Conservation (phyloP, 257 asterid genomes). For the Petunia axillaris region DNA sequence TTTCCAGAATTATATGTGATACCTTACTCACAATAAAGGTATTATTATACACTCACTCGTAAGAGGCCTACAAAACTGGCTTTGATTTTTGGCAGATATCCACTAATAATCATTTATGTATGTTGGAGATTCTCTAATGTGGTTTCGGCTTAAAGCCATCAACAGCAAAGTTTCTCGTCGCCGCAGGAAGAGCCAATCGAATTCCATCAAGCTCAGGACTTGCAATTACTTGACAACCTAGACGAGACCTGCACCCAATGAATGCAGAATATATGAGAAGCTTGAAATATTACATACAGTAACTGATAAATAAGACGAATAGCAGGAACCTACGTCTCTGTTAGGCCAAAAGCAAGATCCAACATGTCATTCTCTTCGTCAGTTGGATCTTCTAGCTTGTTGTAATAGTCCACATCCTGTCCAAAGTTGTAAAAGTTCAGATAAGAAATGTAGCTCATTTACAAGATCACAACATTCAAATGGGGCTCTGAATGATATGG, state of each 20-base stretch:
- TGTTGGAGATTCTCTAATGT: slow-evolving; percentile 49
- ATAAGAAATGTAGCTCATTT: slow-evolving; percentile 1
- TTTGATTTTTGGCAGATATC: background rate
- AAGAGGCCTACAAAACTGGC: slow-evolving; percentile 24
- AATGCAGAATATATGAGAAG: background rate
- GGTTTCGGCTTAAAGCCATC: slow-evolving; percentile 96
- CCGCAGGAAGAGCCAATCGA: slow-evolving; percentile 81
- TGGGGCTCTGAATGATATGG: background rate
- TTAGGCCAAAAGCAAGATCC: slow-evolving; percentile 95
- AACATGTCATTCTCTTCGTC: slow-evolving; percentile 99
- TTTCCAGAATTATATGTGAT: background rate
- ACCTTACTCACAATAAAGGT: background rate
- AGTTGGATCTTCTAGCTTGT: slow-evolving; percentile 82
- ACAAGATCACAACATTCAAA: slow-evolving; percentile 2
- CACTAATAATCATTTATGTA: background rate
- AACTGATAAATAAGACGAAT: background rate
- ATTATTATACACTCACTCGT: slow-evolving; percentile 24
- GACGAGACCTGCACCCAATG: slow-evolving; percentile 66
- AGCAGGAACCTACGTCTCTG: slow-evolving; percentile 65
- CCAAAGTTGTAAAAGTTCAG: slow-evolving; percentile 33
- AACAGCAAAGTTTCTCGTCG: slow-evolving; percentile 90
- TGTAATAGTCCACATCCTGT: slow-evolving; percentile 77
- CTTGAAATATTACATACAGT: background rate
- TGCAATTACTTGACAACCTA: slow-evolving; percentile 94
- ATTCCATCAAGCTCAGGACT: slow-evolving; percentile 86